Evolutionary conservation across 179 eudicot genomes (phyloP).

Genomic region (Actinidia polygama): DNA sequence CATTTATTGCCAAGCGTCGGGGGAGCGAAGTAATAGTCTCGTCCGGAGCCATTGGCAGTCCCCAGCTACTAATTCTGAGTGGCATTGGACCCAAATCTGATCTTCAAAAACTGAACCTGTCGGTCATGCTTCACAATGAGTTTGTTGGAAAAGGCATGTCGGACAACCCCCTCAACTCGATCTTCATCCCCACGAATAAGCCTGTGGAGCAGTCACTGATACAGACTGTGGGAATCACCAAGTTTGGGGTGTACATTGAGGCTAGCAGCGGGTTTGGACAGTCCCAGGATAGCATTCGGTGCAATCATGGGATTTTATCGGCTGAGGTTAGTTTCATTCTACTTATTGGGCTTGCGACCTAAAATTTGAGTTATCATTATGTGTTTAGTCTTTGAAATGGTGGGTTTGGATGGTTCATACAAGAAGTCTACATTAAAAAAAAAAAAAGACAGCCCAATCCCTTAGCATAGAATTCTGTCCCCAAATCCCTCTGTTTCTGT

Average conservation of each 20-base stretch:
- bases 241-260: constrained; percentile 84
- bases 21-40: constrained; percentile 83
- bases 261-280: constrained; percentile 69
- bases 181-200: constrained; percentile 63
- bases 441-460: too few relatives aligned
- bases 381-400: too few relatives aligned
- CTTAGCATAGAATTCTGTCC: too few relatives aligned
- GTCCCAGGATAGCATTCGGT: constrained; percentile 51
- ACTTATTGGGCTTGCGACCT: background rate
- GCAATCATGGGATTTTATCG: constrained; percentile 58
- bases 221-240: constrained; percentile 91
- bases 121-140: constrained; percentile 67
- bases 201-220: constrained; percentile 75
- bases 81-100: constrained; percentile 88
- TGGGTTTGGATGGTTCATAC: too few relatives aligned
- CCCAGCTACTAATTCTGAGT: constrained; percentile 83
- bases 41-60: constrained; percentile 91
- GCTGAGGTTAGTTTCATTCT: constrained; percentile 27
- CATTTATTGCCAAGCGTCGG: constrained; percentile 41
- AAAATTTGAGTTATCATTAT: background rate
- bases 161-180: constrained; percentile 82
- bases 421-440: too few relatives aligned
- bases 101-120: constrained; percentile 62
- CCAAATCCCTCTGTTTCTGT: too few relatives aligned
- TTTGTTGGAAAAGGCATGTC: constrained; percentile 85